A percentile compares a stretch with the other conserved stretches of the same genome.
phyloP scores from a whole-genome alignment of 768 basidiomycete genomes.

The Boletus subparvulus region DNA sequence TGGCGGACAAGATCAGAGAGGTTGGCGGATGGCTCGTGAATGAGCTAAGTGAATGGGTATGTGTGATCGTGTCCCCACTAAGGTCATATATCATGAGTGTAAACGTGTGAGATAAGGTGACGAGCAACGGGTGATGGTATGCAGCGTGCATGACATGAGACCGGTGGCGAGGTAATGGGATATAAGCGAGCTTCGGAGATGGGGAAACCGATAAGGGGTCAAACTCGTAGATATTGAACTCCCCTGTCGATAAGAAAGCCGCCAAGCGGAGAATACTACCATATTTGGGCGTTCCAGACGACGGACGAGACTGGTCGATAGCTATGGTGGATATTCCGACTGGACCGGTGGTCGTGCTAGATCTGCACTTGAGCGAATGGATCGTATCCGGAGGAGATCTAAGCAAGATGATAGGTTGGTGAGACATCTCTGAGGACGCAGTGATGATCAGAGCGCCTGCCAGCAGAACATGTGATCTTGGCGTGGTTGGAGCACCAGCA shows the following conservation, averaged over 20 bases:
- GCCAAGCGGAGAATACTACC: conserved; percentile 45
- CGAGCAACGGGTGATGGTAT: conserved; percentile 76
- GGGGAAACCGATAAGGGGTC: conserved; percentile 45
- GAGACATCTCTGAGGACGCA: conserved; percentile 43
- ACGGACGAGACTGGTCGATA: conserved; percentile 70
- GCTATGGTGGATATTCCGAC: conserved; percentile 62
- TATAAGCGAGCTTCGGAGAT: conserved; percentile 45
- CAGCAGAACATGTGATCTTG: conserved; percentile 47
- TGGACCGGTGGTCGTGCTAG: conserved; percentile 31
- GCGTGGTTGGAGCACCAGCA: conserved; percentile 2
- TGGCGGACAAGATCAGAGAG: conserved; percentile 71
- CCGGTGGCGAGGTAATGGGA: conserved; percentile 43
- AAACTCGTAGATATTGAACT: conserved; percentile 60
- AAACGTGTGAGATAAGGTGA: conserved; percentile 67
- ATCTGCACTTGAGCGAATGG: conserved; percentile 47
- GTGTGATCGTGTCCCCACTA: conserved; percentile 48
- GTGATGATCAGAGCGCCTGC: conserved; percentile 60
- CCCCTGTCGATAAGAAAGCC: conserved; percentile 66
- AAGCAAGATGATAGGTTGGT: conserved; percentile 21
- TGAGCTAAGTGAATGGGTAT: conserved; percentile 67
- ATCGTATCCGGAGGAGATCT: conserved; percentile 18
- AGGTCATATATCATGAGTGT: conserved; percentile 73
- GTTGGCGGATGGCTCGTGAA: conserved; percentile 80
- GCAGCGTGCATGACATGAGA: conserved; percentile 60
- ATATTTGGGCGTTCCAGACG: conserved; percentile 13